Evolutionary conservation across 192 early-diverging fungal genomes (phyloP).

Genomic region (Coemansia erecta): DNA sequence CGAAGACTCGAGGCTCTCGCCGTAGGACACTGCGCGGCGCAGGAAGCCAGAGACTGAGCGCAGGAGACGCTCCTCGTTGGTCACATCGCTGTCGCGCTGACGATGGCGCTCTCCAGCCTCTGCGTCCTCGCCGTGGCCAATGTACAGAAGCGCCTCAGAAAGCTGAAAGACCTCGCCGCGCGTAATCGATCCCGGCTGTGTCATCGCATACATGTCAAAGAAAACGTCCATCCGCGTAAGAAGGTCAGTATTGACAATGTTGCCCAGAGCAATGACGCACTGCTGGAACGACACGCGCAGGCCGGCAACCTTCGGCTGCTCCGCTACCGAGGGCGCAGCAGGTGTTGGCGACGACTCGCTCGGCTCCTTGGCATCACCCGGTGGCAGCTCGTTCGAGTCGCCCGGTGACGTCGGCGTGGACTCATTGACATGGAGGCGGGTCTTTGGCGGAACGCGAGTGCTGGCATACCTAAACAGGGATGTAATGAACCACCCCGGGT

Average conservation of each 20-base stretch:
- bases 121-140: slow-evolving; percentile 51
- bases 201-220: slow-evolving; percentile 76
- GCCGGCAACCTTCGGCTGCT: slow-evolving; percentile 10
- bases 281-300: slow-evolving; percentile 72
- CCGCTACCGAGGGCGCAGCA: slow-evolving; percentile 1
- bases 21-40: slow-evolving; percentile 26
- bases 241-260: slow-evolving; percentile 74
- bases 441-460: slow-evolving; percentile 28
- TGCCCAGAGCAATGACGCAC: slow-evolving; percentile 71
- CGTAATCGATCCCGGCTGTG: slow-evolving; percentile 61
- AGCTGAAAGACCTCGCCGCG: slow-evolving; percentile 81
- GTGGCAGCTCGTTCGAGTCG: slow-evolving; percentile 6
- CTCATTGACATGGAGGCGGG: slow-evolving; percentile 10
- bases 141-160: slow-evolving; percentile 82
- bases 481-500: slow-evolving; percentile 52
- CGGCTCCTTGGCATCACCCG: not conserved
- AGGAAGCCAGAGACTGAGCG: slow-evolving; percentile 38
- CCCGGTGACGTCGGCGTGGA: not conserved
- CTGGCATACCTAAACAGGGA: slow-evolving; percentile 46
- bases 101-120: slow-evolving; percentile 14
- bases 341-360: too few species aligned
- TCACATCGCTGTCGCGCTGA: slow-evolving; percentile 16
- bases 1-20: slow-evolving; percentile 8
- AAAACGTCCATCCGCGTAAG: slow-evolving; percentile 77
- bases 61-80: slow-evolving; percentile 49